Conservation (phyloP, 495 filamentous ascomycete species). For the Aspergillus indologenus region DNA sequence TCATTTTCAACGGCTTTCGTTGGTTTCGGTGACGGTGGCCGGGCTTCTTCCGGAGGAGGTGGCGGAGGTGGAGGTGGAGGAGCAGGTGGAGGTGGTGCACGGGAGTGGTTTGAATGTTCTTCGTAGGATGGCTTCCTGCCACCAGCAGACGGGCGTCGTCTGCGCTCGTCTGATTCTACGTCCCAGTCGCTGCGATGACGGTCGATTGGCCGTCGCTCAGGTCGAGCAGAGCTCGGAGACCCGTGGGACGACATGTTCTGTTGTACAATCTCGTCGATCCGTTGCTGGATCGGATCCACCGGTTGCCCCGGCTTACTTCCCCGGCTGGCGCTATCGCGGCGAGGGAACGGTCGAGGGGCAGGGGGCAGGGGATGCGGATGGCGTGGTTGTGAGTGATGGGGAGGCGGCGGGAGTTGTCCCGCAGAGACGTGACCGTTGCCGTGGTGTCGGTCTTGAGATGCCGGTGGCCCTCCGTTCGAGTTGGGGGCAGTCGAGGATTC, state of each 20-base stretch:
- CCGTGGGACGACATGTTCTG: slow-evolving; percentile 20
- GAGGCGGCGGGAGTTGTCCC: slow-evolving; percentile 8
- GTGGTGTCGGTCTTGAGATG: slow-evolving; percentile 12
- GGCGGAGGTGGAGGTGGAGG: slow-evolving; percentile 11
- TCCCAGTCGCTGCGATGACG: slow-evolving; percentile 19
- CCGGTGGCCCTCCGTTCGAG: slow-evolving; percentile 11
- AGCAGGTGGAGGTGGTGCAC: slow-evolving; percentile 10
- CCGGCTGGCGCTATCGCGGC: slow-evolving; percentile 18
- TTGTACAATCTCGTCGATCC: slow-evolving; percentile 35
- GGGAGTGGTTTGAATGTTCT: slow-evolving; percentile 8
- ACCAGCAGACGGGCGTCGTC: slow-evolving; percentile 12
- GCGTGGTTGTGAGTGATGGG: slow-evolving; percentile 8
- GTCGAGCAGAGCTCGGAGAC: not conserved
- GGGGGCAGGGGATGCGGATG: slow-evolving; percentile 19
- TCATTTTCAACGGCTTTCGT: slow-evolving; percentile 11
- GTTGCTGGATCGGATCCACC: slow-evolving; percentile 31
- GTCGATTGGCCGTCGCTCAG: slow-evolving; percentile 14
- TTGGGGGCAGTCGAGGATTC: slow-evolving; percentile 8
- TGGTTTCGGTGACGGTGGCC: slow-evolving; percentile 15
- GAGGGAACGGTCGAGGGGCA: slow-evolving; percentile 16
- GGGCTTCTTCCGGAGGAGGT: slow-evolving; percentile 12
- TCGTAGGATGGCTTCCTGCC: slow-evolving; percentile 8
- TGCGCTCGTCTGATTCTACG: not conserved
- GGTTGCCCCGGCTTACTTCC: slow-evolving; percentile 6
- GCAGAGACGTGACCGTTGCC: slow-evolving; percentile 20